Base-by-base conservation (phyloP, 2,329 filamentous ascomycete species). In the Ascochyta pisi region DNA sequence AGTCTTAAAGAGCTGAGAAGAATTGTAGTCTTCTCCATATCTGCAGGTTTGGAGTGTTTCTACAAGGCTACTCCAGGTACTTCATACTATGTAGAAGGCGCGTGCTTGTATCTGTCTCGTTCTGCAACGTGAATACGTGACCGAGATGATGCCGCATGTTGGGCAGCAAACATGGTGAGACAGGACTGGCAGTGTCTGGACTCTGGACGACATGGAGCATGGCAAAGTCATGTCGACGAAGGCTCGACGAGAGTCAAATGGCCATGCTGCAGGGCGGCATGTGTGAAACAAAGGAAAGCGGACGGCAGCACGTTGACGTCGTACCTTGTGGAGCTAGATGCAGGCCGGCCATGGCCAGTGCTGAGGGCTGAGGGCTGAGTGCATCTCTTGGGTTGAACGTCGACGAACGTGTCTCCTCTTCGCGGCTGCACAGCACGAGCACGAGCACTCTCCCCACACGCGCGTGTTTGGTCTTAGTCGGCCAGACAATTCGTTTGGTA, bases 261-360 rank as follows among this genome's bases (percentile, higher is more conserved):
- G 31, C 19, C 19, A 19, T 19, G 19, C 19, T 19, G 19, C 19
- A 51, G 37, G n/a, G 23, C 10, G 33, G 29, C 53, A 13, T 47
- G 39, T 33, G 52, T 50, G 52, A 15, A 50, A 50, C 52, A 26
- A 19, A 34, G 42, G 47, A 33, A 51, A 42, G 46, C 47, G 52
- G 46, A 41, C 33, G 19, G 53, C 47, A 56, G 47, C 48, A 56
- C 38, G 53, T 56, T 50, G 53, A 56, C 53, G 53, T 51, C 53
- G 47, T 51, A 50, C 47, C 27, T 16, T 48, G 53, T 56, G 47
- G 53, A 56, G 53, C 53, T 38, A 43, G 43, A 47, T 29, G 53
- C 53, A 56, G 35, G 47, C 47, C 42, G 37, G 52, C 19, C 41
- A 31, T 33, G 46, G 46, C 33, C 43, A 43, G 38, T 31, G 29